A percentile compares a stretch with the other conserved stretches of the same genome.
These are phyloP conservation scores for Aspergillus nanangensis DNA, from an alignment of 495 filamentous ascomycete species.

Conservation along the genomic window DNA sequence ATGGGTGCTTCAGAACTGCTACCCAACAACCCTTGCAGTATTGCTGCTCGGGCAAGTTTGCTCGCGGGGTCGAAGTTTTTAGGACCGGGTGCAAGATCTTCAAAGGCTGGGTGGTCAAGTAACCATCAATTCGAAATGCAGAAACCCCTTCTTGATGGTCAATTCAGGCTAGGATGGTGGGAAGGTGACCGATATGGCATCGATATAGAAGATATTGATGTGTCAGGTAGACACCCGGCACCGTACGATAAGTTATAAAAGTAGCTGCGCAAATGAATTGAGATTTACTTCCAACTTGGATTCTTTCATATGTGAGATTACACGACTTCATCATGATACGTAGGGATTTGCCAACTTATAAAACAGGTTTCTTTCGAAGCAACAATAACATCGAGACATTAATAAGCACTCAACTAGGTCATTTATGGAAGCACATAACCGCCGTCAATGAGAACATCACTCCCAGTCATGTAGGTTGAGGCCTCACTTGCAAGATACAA, in stretches of 20 bases:
- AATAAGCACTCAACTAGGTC: too few relatives aligned
- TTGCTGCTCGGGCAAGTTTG: not conserved
- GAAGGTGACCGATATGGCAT: not conserved
- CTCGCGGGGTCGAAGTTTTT: not conserved
- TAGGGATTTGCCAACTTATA: too few relatives aligned
- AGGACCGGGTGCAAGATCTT: not conserved
- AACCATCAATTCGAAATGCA: not conserved
- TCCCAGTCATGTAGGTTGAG: constrained; percentile 66
- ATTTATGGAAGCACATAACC: constrained; percentile 42
- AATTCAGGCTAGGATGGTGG: not conserved
- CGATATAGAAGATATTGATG: too few relatives aligned
- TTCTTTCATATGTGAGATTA: too few relatives aligned
- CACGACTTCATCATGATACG: too few relatives aligned
- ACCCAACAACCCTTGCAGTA: not conserved
- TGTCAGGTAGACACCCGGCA: too few relatives aligned
- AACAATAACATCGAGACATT: too few relatives aligned
- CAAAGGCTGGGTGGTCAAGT: not conserved
- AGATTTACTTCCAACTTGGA: too few relatives aligned
- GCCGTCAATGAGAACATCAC: constrained; percentile 57
- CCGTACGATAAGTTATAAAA: too few relatives aligned
- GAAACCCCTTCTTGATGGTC: not conserved
- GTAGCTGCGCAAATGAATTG: too few relatives aligned
- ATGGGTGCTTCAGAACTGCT: not conserved
- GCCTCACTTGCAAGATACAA: constrained; percentile 59
- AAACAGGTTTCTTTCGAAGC: too few relatives aligned